phyloP scores from a whole-genome alignment of 352 stramenopile species.

The Phytophthora colocasiae region DNA sequence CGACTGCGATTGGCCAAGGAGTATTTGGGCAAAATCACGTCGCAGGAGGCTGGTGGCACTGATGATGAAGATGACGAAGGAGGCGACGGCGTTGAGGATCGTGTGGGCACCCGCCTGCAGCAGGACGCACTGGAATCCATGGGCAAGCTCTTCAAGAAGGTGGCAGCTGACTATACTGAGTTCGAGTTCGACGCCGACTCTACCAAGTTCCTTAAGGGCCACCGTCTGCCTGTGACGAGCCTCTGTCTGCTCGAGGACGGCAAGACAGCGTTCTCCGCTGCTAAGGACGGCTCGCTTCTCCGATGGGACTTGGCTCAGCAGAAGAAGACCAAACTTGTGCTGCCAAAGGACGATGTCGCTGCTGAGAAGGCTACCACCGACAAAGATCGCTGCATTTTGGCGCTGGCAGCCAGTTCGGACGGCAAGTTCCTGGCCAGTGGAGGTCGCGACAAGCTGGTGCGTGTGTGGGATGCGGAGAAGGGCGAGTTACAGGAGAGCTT shows the following conservation, averaged over 20 bases:
- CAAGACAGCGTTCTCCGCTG: conserved; percentile 88
- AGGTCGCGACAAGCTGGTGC: conserved; percentile 92
- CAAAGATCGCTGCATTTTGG: conserved; percentile 84
- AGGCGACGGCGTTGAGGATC: conserved; percentile 68
- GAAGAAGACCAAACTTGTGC: conserved; percentile 69
- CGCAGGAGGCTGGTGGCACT: conserved; percentile 55
- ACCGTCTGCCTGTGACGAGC: conserved; percentile 88
- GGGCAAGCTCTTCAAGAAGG: conserved; percentile 90
- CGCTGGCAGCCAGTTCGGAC: conserved; percentile 91
- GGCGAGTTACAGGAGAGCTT: conserved; percentile 89
- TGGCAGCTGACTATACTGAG: conserved; percentile 76
- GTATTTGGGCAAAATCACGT: conserved; percentile 86
- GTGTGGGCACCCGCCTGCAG: conserved; percentile 80
- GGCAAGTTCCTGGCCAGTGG: conserved; percentile 92
- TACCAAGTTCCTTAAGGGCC: conserved; percentile 78
- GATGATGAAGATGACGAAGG: conserved; percentile 42
- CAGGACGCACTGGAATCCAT: conserved; percentile 86
- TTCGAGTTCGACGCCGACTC: conserved; percentile 87
- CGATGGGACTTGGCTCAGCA: conserved; percentile 89
- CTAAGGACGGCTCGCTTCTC: conserved; percentile 94
- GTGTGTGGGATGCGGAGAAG: conserved; percentile 88
- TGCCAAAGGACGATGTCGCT: conserved; percentile 71
- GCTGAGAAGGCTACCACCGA: conserved; percentile 61
- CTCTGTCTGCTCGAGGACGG: conserved; percentile 91
- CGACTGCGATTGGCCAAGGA: conserved; percentile 89